phyloP scores from a whole-genome alignment of 805 yeast species.

The Wickerhamomyces xylosicus region DNA sequence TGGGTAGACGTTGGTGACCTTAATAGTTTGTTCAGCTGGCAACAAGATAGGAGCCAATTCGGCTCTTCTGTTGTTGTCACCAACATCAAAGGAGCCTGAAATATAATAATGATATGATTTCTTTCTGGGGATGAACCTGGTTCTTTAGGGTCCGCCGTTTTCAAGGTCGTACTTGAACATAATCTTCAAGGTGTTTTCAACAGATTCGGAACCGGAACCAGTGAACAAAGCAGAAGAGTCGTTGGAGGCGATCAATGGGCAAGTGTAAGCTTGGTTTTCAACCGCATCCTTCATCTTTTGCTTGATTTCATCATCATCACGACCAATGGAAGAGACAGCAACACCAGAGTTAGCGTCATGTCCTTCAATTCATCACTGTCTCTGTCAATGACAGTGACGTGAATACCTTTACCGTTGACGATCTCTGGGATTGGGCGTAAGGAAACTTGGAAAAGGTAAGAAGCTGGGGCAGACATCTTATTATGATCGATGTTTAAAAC shows the following conservation, averaged over 20 bases:
- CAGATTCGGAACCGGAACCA: constrained; percentile 59
- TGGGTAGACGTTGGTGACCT: constrained; percentile 19
- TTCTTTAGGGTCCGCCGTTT: constrained; percentile 30
- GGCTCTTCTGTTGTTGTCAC: constrained; percentile 27
- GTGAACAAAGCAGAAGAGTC: constrained; percentile 33
- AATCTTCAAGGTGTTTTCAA: constrained; percentile 54
- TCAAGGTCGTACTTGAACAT: constrained; percentile 36
- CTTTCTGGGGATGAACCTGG: constrained; percentile 31
- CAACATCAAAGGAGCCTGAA: constrained; percentile 32
- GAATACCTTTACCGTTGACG: constrained; percentile 26
- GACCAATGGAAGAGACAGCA: constrained; percentile 39
- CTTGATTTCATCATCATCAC: constrained; percentile 29
- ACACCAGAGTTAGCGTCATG: constrained; percentile 40
- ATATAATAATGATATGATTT: constrained; percentile 41
- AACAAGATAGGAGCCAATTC: constrained; percentile 22
- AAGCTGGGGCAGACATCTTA: too few relatives aligned
- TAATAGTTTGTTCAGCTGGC: constrained; percentile 17
- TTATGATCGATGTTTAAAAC: too few relatives aligned
- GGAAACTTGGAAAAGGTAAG: too few relatives aligned
- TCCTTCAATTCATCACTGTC: constrained; percentile 21
- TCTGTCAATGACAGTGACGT: constrained; percentile 26
- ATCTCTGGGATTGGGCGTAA: constrained; percentile 25
- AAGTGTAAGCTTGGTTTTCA: constrained; percentile 26
- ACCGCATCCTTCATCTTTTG: constrained; percentile 30
- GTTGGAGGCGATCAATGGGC: constrained; percentile 22